A percentile compares a stretch with the other conserved stretches of the same genome.
These are phyloP conservation scores for Saccharomycopsis oosterbeekiorum DNA, from an alignment of 805 yeast species.

Conservation along the genomic window DNA sequence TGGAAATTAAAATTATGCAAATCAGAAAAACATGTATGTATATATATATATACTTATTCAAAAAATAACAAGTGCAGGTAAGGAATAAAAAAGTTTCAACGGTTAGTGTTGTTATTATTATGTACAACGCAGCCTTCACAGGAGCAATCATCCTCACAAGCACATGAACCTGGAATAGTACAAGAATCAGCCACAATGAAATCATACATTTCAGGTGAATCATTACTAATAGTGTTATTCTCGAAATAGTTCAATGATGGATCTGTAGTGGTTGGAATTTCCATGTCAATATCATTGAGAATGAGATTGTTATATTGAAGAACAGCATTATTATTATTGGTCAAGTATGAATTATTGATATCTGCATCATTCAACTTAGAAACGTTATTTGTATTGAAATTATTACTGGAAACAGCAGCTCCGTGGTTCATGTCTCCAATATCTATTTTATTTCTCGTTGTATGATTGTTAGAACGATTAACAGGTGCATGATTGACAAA, in stretches of 20 bases:
- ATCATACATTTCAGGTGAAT: slow-evolving; percentile 8
- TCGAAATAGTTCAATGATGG: background rate
- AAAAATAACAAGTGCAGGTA: background rate
- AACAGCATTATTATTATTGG: background rate
- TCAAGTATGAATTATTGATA: background rate
- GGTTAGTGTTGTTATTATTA: background rate
- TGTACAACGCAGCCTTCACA: slow-evolving; percentile 19
- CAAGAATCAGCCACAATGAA: slow-evolving; percentile 15
- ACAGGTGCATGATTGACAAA: background rate
- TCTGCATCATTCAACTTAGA: background rate
- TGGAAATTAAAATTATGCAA: too few species aligned
- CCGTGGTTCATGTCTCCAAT: background rate
- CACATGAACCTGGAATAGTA: slow-evolving; percentile 20
- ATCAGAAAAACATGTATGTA: background rate
- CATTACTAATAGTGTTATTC: background rate
- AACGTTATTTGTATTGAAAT: background rate
- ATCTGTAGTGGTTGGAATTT: background rate
- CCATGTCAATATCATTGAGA: background rate
- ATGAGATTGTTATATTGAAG: background rate
- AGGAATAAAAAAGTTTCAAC: background rate
- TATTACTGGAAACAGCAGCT: background rate
- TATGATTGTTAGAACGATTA: background rate
- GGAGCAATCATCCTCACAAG: slow-evolving; percentile 15
- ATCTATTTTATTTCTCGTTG: background rate
- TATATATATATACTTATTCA: background rate